A percentile compares a stretch with the other conserved stretches of the same genome.
These are phyloP conservation scores for Populus pruinosa DNA, from an alignment of 345 rosid genomes.

Conservation along the genomic window DNA sequence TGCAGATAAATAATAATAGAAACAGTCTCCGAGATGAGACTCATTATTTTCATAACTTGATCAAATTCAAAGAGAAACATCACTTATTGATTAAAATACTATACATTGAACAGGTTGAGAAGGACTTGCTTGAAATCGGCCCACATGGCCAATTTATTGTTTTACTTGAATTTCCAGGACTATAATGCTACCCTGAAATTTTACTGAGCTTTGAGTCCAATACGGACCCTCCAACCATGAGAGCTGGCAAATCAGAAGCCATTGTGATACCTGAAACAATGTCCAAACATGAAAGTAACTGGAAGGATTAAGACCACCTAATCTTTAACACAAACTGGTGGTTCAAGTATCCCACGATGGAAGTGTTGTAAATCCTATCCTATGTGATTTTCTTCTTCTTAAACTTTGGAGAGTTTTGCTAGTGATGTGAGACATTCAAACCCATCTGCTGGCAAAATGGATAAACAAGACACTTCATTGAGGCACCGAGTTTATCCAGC, in stretches of 20 bases:
- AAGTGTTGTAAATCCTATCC: slow-evolving; percentile 21
- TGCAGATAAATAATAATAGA: too few relatives aligned
- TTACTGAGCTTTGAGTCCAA: slow-evolving; percentile 26
- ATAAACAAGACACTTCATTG: neutral
- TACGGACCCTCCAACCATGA: slow-evolving; percentile 11
- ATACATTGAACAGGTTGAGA: neutral
- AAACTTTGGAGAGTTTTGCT: neutral
- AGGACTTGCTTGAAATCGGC: neutral
- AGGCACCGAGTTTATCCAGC: neutral
- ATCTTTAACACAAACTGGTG: slow-evolving; percentile 27
- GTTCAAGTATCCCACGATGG: slow-evolving; percentile 11
- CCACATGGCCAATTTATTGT: neutral
- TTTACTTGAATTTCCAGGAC: slow-evolving; percentile 5
- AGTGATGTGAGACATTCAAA: neutral
- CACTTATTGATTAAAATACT: neutral
- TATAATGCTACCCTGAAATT: slow-evolving; percentile 23
- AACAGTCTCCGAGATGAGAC: neutral
- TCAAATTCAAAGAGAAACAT: neutral
- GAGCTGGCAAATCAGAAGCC: slow-evolving; percentile 11
- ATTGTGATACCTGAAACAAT: slow-evolving; percentile 16
- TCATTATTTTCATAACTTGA: neutral
- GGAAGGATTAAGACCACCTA: slow-evolving; percentile 19
- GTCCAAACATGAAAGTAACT: slow-evolving; percentile 15
- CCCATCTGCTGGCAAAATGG: neutral
- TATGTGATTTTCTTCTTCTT: too few relatives aligned